phyloP scores from a whole-genome alignment of 805 yeast genomes.

The Metschnikowia noctiluminum region DNA sequence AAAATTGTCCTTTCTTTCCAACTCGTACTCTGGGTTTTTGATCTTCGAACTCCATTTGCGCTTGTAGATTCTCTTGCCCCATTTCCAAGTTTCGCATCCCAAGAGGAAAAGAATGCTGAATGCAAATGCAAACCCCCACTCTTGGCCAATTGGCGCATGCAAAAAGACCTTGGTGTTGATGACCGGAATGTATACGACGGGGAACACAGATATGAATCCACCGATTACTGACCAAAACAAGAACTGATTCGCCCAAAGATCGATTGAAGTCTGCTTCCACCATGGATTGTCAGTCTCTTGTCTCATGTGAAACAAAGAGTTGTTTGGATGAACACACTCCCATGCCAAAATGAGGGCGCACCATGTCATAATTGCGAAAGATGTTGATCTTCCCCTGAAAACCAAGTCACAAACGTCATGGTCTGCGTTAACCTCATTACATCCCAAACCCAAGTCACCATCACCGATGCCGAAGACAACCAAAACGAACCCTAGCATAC shows the following conservation, averaged over 20 bases:
- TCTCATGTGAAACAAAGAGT: constrained; percentile 36
- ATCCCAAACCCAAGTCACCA: constrained; percentile 36
- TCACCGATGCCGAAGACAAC: constrained; percentile 39
- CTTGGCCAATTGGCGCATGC: constrained; percentile 37
- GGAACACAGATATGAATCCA: constrained; percentile 36
- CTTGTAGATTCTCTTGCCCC: constrained; percentile 35
- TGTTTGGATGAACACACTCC: constrained; percentile 38
- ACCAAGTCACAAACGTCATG: constrained; percentile 28
- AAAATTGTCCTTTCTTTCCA: constrained; percentile 62
- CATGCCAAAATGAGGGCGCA: constrained; percentile 39
- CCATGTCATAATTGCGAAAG: constrained; percentile 41
- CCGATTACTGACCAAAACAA: constrained; percentile 38
- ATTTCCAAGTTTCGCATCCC: constrained; percentile 38
- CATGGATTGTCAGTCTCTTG: constrained; percentile 35
- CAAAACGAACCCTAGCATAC: constrained; percentile 35
- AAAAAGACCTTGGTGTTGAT: constrained; percentile 38
- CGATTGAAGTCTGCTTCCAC: constrained; percentile 35
- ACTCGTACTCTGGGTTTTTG: constrained; percentile 59
- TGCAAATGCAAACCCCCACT: constrained; percentile 38
- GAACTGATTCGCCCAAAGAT: constrained; percentile 35
- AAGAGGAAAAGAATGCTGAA: constrained; percentile 28
- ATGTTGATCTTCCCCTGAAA: constrained; percentile 36
- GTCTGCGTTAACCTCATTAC: constrained; percentile 26
- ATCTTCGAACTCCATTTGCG: constrained; percentile 31
- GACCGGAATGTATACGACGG: constrained; percentile 40